Percentiles rank a stretch among this genome's conserved stretches.
These are phyloP conservation scores for Fusarium mangiferae DNA, from an alignment of 2,329 filamentous ascomycete species.

Conservation along the genomic window DNA sequence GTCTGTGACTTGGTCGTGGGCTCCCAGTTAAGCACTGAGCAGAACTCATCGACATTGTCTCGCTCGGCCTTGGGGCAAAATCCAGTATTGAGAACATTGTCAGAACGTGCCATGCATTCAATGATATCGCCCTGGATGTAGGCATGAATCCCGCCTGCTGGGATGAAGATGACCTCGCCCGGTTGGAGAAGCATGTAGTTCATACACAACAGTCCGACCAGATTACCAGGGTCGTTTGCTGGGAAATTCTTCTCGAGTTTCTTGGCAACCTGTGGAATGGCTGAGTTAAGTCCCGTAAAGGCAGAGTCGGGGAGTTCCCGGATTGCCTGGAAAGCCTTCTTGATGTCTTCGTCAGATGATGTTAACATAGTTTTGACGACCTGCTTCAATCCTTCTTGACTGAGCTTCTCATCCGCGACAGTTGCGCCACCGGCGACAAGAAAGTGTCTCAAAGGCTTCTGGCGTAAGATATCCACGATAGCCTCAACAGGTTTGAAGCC, in stretches of 20 bases:
- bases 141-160: conserved; percentile 78
- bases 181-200: conserved; percentile 75
- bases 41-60: conserved; percentile 72
- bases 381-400: conserved; percentile 60
- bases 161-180: conserved; percentile 76
- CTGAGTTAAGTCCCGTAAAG: conserved; percentile 60
- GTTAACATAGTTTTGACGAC: conserved; percentile 64
- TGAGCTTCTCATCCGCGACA: conserved; percentile 54
- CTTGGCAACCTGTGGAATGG: conserved; percentile 73
- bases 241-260: conserved; percentile 73
- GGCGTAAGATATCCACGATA: conserved; percentile 67
- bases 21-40: conserved; percentile 69
- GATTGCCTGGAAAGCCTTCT: conserved; percentile 33
- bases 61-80: conserved; percentile 76
- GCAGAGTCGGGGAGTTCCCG: conserved; percentile 53
- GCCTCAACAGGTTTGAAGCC: conserved; percentile 75
- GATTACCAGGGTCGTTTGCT: conserved; percentile 69
- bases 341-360: conserved; percentile 55
- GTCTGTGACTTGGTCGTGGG: conserved; percentile 68
- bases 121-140: conserved; percentile 79
- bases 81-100: conserved; percentile 80
- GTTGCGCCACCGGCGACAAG: conserved; percentile 25
- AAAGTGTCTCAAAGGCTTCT: conserved; percentile 49
- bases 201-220: conserved; percentile 78
- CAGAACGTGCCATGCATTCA: conserved; percentile 80